Percentiles rank a stretch among this genome's conserved stretches.
These are phyloP conservation scores for Globisporangium radiosum DNA, from an alignment of 352 stramenopile species.

Conservation along the genomic window DNA sequence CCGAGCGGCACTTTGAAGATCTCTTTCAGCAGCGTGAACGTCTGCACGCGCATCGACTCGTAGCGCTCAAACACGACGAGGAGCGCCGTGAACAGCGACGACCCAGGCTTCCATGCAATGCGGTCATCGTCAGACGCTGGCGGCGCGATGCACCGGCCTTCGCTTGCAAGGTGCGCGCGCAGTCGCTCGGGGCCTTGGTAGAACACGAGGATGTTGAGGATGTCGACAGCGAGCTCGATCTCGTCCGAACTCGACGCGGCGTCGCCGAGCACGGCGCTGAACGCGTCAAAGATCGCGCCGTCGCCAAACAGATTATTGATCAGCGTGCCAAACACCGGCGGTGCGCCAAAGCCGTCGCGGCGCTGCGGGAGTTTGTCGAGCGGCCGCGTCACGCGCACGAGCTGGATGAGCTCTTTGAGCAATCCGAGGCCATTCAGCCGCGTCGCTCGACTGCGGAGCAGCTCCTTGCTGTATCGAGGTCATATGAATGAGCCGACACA, in stretches of 20 bases:
- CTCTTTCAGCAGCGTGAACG: constrained; percentile 62
- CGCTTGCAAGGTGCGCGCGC: constrained; percentile 52
- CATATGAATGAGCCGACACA: constrained; percentile 3
- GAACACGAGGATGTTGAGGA: constrained; percentile 65
- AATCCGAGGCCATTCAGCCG: constrained; percentile 48
- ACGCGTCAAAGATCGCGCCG: constrained; percentile 50
- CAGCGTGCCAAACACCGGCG: constrained; percentile 51
- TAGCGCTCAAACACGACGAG: constrained; percentile 63
- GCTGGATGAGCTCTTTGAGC: constrained; percentile 64
- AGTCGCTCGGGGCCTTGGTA: constrained; percentile 66
- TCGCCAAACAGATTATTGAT: constrained; percentile 66
- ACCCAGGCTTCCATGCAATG: constrained; percentile 53
- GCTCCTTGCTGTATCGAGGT: constrained; percentile 34
- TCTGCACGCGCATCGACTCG: constrained; percentile 50
- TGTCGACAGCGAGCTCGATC: constrained; percentile 48
- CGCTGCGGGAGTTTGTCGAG: constrained; percentile 60
- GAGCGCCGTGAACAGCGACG: constrained; percentile 68
- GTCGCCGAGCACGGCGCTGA: constrained; percentile 40
- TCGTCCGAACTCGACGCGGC: constrained; percentile 37
- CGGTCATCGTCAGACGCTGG: constrained; percentile 55
- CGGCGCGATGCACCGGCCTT: constrained; percentile 61
- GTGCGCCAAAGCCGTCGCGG: constrained; percentile 41
- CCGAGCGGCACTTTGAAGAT: constrained; percentile 67
- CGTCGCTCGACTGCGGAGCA: constrained; percentile 32
- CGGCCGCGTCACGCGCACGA: constrained; percentile 51